phyloP scores from a whole-genome alignment of 257 asterid species.

The Nicotiana sylvestris region DNA sequence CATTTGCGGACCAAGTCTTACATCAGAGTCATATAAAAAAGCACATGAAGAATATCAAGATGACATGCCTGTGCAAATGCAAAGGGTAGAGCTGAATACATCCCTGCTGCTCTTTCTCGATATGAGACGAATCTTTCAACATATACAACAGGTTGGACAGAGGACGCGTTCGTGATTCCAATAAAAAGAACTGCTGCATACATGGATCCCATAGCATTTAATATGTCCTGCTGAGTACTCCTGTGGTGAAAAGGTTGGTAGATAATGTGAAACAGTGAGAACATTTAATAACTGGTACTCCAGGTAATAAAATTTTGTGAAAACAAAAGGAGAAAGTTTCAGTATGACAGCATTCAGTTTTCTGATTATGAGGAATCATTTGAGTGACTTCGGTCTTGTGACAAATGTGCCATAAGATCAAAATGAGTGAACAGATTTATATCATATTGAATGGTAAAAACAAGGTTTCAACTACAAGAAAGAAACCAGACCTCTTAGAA shows the following conservation, averaged over 20 bases:
- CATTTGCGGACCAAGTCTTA: neutral
- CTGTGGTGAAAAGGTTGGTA: conserved; percentile 30
- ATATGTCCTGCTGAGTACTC: conserved; percentile 69
- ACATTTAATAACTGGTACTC: neutral
- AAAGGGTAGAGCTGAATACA: conserved; percentile 89
- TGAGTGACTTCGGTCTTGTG: neutral
- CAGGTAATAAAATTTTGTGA: no score
- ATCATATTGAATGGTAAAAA: neutral
- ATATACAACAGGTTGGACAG: conserved; percentile 80
- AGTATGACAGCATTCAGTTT: neutral
- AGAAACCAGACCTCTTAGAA: conserved; percentile 71
- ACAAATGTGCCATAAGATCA: neutral
- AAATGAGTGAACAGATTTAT: neutral
- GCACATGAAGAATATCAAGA: neutral
- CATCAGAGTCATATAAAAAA: neutral
- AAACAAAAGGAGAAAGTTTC: neutral
- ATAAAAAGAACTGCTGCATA: conserved; percentile 82
- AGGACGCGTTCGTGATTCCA: conserved; percentile 75
- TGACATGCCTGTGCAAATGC: conserved; percentile 77
- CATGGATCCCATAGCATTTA: conserved; percentile 97
- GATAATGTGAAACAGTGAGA: neutral
- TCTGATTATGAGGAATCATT: neutral
- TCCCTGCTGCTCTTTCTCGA: conserved; percentile 92
- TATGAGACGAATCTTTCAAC: conserved; percentile 74
- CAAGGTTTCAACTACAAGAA: conserved; percentile 15